Conservation (phyloP, 257 asterid species). For the Solanum neorickii region DNA sequence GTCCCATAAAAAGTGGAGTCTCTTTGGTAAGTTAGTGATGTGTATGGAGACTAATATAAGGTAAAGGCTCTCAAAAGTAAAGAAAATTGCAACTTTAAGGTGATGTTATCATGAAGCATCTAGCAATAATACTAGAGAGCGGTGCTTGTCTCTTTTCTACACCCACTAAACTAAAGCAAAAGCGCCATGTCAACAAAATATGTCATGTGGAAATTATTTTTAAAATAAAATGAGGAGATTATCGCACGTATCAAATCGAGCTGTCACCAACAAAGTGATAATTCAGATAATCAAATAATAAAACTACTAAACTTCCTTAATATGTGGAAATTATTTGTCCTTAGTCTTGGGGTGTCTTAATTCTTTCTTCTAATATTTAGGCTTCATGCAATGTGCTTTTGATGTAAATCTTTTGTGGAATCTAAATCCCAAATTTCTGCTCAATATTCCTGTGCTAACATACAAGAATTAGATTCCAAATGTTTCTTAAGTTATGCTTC, state of each 20-base stretch:
- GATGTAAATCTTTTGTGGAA: neutral
- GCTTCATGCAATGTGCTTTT: too few relatives aligned
- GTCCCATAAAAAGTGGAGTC: slow-evolving; percentile 1
- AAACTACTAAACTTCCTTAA: neutral
- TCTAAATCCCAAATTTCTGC: neutral
- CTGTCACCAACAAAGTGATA: neutral
- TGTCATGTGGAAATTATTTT: neutral
- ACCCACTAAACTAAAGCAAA: neutral
- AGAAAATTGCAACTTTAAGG: neutral
- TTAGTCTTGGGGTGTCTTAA: neutral
- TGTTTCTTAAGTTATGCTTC: neutral
- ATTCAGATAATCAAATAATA: too few relatives aligned
- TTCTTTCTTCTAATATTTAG: too few relatives aligned
- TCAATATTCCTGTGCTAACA: neutral
- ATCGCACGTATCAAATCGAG: neutral
- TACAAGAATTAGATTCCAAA: slow-evolving; percentile 14
- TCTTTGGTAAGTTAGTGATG: slow-evolving; percentile 8
- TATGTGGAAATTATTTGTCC: neutral
- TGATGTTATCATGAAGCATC: neutral
- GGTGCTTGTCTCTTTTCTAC: neutral
- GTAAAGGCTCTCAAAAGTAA: neutral
- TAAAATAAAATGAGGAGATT: neutral
- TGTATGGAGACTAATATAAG: neutral
- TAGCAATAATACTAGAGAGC: neutral
- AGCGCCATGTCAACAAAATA: neutral